These are phyloP conservation scores for Entelexis sorbosivorans DNA, from an alignment of 1,139 yeast genomes.

Conservation along the genomic window DNA sequence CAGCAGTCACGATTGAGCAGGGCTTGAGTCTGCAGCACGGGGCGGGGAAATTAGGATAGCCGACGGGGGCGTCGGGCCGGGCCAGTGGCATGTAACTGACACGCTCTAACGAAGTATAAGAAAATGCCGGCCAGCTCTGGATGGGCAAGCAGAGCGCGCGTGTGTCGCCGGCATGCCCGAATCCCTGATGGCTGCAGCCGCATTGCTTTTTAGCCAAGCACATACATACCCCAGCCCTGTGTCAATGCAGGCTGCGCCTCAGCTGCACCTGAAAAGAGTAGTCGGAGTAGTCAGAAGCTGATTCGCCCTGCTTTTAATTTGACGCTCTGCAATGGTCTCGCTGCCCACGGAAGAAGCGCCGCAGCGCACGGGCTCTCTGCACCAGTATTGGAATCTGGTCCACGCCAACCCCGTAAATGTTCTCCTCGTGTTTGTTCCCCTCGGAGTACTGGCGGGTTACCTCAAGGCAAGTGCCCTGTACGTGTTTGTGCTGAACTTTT, in stretches of 20 bases:
- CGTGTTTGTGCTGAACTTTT: conserved; percentile 64
- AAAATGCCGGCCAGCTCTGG: no score
- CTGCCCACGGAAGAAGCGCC: conserved; percentile 1
- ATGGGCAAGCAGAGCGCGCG: no score
- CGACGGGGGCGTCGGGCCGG: no score
- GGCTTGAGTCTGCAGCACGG: no score
- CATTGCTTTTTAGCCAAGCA: background rate
- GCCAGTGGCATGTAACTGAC: no score
- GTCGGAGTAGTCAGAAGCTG: background rate
- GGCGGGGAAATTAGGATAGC: no score
- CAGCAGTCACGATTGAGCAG: no score
- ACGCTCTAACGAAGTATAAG: no score
- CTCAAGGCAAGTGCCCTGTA: conserved; percentile 47
- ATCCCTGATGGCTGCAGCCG: background rate
- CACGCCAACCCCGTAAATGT: conserved; percentile 42
- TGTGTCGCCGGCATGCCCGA: no score
- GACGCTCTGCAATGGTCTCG: background rate
- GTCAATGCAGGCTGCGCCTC: conserved; percentile 3
- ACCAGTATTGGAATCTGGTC: conserved; percentile 13
- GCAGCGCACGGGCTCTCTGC: background rate
- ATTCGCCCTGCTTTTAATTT: background rate
- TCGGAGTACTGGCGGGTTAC: conserved; percentile 67
- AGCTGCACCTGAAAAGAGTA: background rate
- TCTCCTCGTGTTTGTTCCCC: conserved; percentile 69
- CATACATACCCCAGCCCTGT: background rate